Evolutionary conservation across 768 basidiomycete genomes (phyloP).

Genomic region (Termitomyces sp.): DNA sequence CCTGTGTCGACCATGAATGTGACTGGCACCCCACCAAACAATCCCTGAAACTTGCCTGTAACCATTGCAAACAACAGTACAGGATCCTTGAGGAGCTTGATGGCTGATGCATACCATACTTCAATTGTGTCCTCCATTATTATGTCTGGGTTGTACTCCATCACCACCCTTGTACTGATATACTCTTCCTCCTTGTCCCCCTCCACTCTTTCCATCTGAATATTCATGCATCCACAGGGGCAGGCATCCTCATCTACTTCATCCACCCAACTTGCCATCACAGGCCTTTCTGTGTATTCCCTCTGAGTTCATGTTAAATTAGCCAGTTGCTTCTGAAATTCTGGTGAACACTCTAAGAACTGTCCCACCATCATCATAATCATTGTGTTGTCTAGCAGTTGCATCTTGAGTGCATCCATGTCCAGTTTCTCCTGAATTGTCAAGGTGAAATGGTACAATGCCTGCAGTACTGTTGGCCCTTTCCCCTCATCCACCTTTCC

Average conservation of each 20-base stretch:
- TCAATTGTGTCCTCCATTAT: neutral
- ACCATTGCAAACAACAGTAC: neutral
- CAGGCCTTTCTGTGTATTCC: constrained; percentile 2
- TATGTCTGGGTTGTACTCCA: neutral
- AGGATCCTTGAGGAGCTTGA: neutral
- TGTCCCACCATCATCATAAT: neutral
- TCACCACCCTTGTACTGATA: neutral
- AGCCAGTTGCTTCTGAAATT: constrained; percentile 9
- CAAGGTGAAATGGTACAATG: constrained; percentile 1
- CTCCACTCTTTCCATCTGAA: neutral
- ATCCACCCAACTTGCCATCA: accelerated
- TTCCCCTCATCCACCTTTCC: too few relatives aligned
- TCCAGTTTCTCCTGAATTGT: neutral
- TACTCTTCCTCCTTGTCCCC: neutral
- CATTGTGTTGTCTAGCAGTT: neutral
- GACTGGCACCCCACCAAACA: neutral
- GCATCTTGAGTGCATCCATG: neutral
- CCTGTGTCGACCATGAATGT: neutral
- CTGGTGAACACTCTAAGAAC: neutral
- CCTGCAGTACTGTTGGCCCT: too few relatives aligned
- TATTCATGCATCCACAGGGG: neutral
- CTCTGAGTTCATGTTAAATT: constrained; percentile 5
- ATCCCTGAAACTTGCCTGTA: neutral
- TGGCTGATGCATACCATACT: neutral
- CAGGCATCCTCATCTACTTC: neutral